Base-by-base conservation (phyloP, 202 grass and related monocot species). In the Setaria italica region DNA sequence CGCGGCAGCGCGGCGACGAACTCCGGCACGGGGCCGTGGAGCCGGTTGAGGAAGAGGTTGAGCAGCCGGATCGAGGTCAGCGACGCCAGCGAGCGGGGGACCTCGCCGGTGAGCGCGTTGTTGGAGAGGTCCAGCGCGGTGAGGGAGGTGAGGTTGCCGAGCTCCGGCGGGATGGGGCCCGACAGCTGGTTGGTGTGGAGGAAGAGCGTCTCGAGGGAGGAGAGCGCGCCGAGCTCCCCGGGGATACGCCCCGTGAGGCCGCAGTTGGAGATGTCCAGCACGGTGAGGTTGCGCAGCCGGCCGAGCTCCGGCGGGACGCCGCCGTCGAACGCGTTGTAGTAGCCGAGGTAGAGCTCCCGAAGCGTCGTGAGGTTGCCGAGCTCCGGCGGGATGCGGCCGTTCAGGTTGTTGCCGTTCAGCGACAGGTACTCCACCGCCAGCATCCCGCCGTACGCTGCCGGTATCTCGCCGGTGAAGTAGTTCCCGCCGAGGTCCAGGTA, bases 401-500 rank as follows among this genome's bases (percentile, higher is more conserved):
- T 68, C 7, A 99, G 91, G 83, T 82, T 90, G 71, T 99, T 99
- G 76, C 97, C 97, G 64, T 94, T 97, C 53, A 99, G 80, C 7
- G 97, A 99, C 5, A 99, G 83, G 88, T 99, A 99, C 90, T 97
- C 87, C 16, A 99, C 11, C 11, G 59, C 82, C 0, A 81, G 39
- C 83, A 99, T 91, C 67, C 74, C 47, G 14, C 94, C 89, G 82
- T 97, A 97, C 76, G 84, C 82, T 4, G 46, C 43, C 2, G 94
- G 97, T 30, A 99, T 90, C n/a, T 35, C 16, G 0, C 92, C 94
- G 8, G 88, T 72, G 84, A 99, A 99, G 85, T 90, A 99, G 75
- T 99, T 99, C 20, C 97, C 97, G 2, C 97, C 97, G 37, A 99
- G 90, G 87, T 99, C 92, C 1, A 99, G 80, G 83, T 99, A 84